These are phyloP conservation scores for Thymus quinquecostatus DNA, from an alignment of 257 asterid genomes.

Conservation along the genomic window DNA sequence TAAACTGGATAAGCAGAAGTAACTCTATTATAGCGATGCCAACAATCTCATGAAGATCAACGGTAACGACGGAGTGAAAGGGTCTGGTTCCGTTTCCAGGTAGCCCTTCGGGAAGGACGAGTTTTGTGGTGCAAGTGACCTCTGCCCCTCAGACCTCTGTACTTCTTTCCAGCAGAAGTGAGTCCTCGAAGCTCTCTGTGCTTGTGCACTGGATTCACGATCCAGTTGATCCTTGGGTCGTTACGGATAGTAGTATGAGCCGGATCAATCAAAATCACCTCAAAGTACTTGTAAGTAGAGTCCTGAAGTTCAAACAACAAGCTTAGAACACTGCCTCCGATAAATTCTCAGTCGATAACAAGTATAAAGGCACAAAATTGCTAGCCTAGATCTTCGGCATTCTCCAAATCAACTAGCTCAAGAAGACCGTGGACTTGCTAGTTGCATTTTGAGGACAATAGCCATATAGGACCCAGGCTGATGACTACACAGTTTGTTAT, in stretches of 20 bases:
- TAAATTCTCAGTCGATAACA: no score
- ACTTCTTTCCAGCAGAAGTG: constrained; percentile 36
- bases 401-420: not conserved
- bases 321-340: not conserved
- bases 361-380: not conserved
- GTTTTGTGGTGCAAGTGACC: constrained; percentile 33
- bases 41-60: constrained; percentile 21
- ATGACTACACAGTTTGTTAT: not conserved
- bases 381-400: not conserved
- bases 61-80: constrained; percentile 34
- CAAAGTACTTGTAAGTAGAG: constrained; percentile 33
- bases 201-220: constrained; percentile 31
- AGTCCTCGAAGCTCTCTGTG: constrained; percentile 33
- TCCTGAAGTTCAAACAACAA: constrained; percentile 19
- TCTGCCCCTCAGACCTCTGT: constrained; percentile 32
- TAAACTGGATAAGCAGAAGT: not conserved
- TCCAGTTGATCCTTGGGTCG: constrained; percentile 36
- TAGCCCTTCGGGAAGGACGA: constrained; percentile 33
- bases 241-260: constrained; percentile 32
- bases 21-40: not conserved
- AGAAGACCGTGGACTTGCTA: not conserved
- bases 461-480: no score
- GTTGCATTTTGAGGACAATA: not conserved
- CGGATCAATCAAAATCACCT: constrained; percentile 31
- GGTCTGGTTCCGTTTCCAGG: constrained; percentile 34